These are phyloP conservation scores for Kazachstania taianensis DNA, from an alignment of 805 yeast species.

Conservation along the genomic window DNA sequence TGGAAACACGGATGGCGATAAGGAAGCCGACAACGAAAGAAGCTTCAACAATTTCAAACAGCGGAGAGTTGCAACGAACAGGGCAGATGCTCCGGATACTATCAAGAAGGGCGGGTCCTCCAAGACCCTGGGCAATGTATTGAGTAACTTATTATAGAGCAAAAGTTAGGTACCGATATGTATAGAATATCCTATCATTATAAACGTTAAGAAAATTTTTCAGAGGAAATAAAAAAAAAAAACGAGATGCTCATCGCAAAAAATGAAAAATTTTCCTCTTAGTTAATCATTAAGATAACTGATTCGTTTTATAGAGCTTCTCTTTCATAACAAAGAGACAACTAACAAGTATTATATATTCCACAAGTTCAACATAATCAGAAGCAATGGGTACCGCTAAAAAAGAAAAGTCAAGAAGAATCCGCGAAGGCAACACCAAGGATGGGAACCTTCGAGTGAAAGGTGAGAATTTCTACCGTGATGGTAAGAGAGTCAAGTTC, in stretches of 20 bases:
- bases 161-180: neutral
- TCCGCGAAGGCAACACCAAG: constrained; percentile 67
- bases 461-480: constrained; percentile 94
- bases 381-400: constrained; percentile 80
- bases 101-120: constrained; percentile 33
- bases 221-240: neutral
- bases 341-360: constrained; percentile 1
- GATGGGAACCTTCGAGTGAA: constrained; percentile 90
- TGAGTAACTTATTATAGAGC: constrained; percentile 42
- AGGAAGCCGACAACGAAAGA: constrained; percentile 10
- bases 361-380: neutral
- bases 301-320: constrained; percentile 1
- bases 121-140: constrained; percentile 34
- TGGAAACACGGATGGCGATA: constrained; percentile 17
- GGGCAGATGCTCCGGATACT: constrained; percentile 49
- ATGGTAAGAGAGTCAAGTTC: constrained; percentile 84
- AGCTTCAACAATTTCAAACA: constrained; percentile 58
- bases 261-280: constrained; percentile 11
- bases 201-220: neutral
- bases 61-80: constrained; percentile 51
- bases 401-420: constrained; percentile 82
- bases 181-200: constrained; percentile 2
- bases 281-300: too few relatives aligned
- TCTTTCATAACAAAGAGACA: neutral
- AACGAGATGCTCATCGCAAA: constrained; percentile 6